Evolutionary conservation across 345 rosid species (phyloP), one percentile per base, ranked within the genome.

Genomic region (Salix caprea): DNA sequence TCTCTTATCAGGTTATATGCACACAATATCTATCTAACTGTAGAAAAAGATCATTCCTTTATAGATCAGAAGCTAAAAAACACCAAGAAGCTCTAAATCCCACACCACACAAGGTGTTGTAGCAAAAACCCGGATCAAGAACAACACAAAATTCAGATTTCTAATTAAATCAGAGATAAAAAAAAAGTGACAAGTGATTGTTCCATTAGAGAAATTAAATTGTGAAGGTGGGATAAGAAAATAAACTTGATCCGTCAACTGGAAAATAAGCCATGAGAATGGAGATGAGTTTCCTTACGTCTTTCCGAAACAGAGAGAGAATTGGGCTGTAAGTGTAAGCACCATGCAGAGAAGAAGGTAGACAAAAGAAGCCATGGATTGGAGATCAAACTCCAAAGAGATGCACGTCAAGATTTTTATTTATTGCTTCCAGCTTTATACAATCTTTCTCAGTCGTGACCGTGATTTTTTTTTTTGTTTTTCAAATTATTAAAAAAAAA

Each of bases 201-300:
- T 13, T 46, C 1, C 6, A 46, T 46, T 46, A 46, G 18, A 3
- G 18, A 46, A 14, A 12, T 46, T 46, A 3, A 46, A 46, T 46
- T 46, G 19, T 12, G 16, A 46, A 4, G 4, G 52, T 46, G 14
- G 5, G 52, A 15, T 46, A 46, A 14, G 14, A 46, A 1, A 46
- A 46, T 15, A 46, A 46, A 46, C 52, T 46, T 46, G 52, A 46
- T 46, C 52, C 18, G 14, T 46, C 52, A 46, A 46, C 13, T 24
- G 0, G 65, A 8, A 64, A 44, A 12, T n/a, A 19, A 7, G 24
- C 6, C 62, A 24, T 52, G 62, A 77, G 7, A 74, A 34, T 23
- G 30, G 67, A 79, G 56, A 61, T 21, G 23, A 71, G 70, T 66
- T 60, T n/a, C 19, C 21, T 71, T 86, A 88, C 90, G 87, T 83